Conservation (phyloP, 768 basidiomycete genomes). For the Porphyrellus cyaneotinctus region DNA sequence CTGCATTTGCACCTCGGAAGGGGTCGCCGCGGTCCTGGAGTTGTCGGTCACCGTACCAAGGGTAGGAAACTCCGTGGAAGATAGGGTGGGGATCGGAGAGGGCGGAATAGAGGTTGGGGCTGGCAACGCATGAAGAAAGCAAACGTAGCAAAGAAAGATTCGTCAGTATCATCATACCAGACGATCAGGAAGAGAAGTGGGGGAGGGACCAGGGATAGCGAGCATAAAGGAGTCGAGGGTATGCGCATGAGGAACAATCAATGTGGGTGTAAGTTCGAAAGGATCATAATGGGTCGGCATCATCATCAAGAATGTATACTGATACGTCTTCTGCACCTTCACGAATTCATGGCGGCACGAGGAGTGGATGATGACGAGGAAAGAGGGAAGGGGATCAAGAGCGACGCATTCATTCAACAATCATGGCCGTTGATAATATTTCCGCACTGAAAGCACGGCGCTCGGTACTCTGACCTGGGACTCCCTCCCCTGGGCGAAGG, state of each 20-base stretch:
- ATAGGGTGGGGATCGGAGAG: conserved; percentile 47
- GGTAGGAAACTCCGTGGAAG: conserved; percentile 75
- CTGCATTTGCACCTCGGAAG: conserved; percentile 23
- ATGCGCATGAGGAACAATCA: conserved; percentile 6
- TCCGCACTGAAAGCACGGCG: conserved; percentile 88
- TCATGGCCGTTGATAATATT: conserved; percentile 71
- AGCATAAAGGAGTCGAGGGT: conserved; percentile 9
- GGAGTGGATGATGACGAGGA: conserved; percentile 23
- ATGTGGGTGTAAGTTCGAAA: conserved; percentile 3
- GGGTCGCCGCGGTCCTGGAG: conserved; percentile 1
- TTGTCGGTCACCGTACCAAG: conserved; percentile 32
- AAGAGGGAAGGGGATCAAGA: conserved; percentile 18
- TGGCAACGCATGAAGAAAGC: conserved; percentile 21
- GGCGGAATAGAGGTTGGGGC: conserved; percentile 36
- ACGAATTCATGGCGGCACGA: conserved; percentile 26
- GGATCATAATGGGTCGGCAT: conserved; percentile 16
- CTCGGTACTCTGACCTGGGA: conserved; percentile 80
- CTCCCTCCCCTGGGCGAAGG: conserved; percentile 68
- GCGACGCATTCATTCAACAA: conserved; percentile 34
- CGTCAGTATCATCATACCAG: conserved; percentile 44
- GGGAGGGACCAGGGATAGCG: conserved; percentile 31
- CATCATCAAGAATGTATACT: conserved; percentile 22
- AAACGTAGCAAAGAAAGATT: conserved; percentile 22
- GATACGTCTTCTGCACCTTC: conserved; percentile 24
- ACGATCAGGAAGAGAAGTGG: conserved; percentile 43